phyloP scores from a whole-genome alignment of 371 early-diverging fungal genomes.

The Cokeromyces recurvatus region DNA sequence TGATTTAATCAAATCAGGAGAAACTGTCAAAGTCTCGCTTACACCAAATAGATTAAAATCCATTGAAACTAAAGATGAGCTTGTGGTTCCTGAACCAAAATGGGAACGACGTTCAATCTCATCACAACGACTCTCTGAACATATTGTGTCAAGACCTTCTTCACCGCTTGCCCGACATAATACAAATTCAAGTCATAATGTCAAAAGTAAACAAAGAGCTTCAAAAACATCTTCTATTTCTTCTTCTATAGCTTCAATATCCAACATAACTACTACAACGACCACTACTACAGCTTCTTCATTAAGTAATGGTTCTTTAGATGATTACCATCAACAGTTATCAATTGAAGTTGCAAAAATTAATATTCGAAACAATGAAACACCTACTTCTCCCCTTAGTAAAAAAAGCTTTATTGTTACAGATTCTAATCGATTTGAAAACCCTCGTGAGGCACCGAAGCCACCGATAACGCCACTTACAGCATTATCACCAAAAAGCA shows the following conservation, averaged over 20 bases:
- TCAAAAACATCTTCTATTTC: background rate
- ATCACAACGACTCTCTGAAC: constrained; percentile 15
- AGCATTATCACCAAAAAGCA: no score
- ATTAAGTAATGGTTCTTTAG: no score
- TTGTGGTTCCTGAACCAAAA: constrained; percentile 3
- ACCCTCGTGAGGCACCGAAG: constrained; percentile 30
- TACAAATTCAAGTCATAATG: background rate
- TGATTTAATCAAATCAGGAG: constrained; percentile 52
- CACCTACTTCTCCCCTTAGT: constrained; percentile 18
- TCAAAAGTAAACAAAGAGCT: background rate
- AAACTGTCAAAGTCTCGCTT: constrained; percentile 56
- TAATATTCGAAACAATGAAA: background rate
- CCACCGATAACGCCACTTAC: constrained; percentile 21
- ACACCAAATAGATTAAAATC: constrained; percentile 61
- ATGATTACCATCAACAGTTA: background rate
- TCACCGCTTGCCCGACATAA: constrained; percentile 3
- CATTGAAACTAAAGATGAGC: constrained; percentile 37
- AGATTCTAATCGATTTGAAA: constrained; percentile 24
- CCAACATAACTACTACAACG: no score
- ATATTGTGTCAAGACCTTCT: constrained; percentile 6
- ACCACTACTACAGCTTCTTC: no score
- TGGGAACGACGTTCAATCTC: constrained; percentile 34
- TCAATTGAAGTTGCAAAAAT: constrained; percentile 12
- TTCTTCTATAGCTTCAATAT: background rate
- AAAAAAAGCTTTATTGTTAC: constrained; percentile 7